Conservation (phyloP, 2,329 filamentous ascomycete genomes). For the Daldinia sp. region DNA sequence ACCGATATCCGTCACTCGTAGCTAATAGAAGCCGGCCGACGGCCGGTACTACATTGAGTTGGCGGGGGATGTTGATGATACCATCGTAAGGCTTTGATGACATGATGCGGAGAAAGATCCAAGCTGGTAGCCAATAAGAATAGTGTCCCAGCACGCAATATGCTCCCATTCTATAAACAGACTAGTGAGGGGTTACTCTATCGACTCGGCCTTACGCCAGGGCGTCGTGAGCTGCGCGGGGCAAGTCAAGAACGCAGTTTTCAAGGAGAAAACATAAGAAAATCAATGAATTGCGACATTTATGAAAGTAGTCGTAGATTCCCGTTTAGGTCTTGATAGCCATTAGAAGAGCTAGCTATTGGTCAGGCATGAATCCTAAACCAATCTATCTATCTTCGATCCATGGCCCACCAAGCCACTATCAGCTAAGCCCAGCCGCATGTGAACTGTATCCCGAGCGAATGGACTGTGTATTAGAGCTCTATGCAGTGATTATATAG, state of each 20-base stretch:
- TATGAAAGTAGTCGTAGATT: constrained; percentile 21
- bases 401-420: constrained; percentile 13
- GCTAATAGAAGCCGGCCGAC: constrained; percentile 28
- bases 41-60: constrained; percentile 16
- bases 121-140: constrained; percentile 49
- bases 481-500: constrained; percentile 9
- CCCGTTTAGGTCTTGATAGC: constrained; percentile 34
- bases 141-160: constrained; percentile 53
- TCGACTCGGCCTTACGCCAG: constrained; percentile 17
- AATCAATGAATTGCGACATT: constrained; percentile 41
- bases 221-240: constrained; percentile 25
- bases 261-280: constrained; percentile 38
- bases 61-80: constrained; percentile 45
- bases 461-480: constrained; percentile 4
- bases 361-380: constrained; percentile 18
- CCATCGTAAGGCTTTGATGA: constrained; percentile 49
- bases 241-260: constrained; percentile 23
- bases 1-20: constrained; percentile 32
- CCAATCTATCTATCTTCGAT: constrained; percentile 21
- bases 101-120: constrained; percentile 48
- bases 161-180: constrained; percentile 40
- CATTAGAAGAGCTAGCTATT: constrained; percentile 21
- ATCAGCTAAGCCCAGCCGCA: constrained; percentile 13
- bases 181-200: constrained; percentile 49
- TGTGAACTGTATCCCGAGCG: constrained; percentile 14